A percentile compares a stretch with the other conserved stretches of the same genome.
Conservation (phyloP, 129 eudicot species). For the Artemisia annua region DNA sequence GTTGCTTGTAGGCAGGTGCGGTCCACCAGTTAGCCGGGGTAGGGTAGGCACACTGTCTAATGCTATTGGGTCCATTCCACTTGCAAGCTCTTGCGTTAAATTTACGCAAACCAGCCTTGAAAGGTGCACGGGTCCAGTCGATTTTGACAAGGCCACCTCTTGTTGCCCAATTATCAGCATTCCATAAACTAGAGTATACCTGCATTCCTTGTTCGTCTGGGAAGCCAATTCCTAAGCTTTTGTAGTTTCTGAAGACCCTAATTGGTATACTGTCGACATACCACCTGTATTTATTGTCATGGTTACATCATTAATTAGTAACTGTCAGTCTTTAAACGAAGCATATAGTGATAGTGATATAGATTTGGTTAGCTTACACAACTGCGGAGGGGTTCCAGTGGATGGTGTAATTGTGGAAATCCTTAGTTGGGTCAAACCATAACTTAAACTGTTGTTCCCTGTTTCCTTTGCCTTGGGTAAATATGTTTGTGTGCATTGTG, state of each 20-base stretch:
- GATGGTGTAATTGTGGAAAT: constrained; percentile 72
- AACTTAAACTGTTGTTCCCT: constrained; percentile 60
- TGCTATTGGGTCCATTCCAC: constrained; percentile 41
- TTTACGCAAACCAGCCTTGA: constrained; percentile 37
- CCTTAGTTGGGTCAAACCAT: constrained; percentile 72
- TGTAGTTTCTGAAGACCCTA: constrained; percentile 60
- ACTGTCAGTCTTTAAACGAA: constrained; percentile 6
- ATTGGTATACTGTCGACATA: constrained; percentile 51
- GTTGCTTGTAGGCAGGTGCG: constrained; percentile 25
- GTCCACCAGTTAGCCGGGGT: constrained; percentile 51
- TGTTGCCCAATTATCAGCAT: constrained; percentile 76
- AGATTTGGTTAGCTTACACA: constrained; percentile 46
- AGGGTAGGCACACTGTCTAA: constrained; percentile 34
- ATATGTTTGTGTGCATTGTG: constrained; percentile 67
- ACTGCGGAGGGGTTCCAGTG: constrained; percentile 59
- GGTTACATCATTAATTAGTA: not conserved
- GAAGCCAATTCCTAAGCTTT: constrained; percentile 45
- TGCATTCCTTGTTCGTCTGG: constrained; percentile 65
- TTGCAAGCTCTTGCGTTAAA: constrained; percentile 50
- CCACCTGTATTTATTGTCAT: constrained; percentile 48
- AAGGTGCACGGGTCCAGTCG: constrained; percentile 60
- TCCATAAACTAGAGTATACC: constrained; percentile 64
- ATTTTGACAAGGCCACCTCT: constrained; percentile 55
- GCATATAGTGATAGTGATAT: not conserved
- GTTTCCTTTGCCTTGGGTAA: constrained; percentile 49